A percentile compares a stretch with the other conserved stretches of the same genome.
phyloP scores from a whole-genome alignment of 1,284 basidiomycete species.

The Meripilus lineatus region DNA sequence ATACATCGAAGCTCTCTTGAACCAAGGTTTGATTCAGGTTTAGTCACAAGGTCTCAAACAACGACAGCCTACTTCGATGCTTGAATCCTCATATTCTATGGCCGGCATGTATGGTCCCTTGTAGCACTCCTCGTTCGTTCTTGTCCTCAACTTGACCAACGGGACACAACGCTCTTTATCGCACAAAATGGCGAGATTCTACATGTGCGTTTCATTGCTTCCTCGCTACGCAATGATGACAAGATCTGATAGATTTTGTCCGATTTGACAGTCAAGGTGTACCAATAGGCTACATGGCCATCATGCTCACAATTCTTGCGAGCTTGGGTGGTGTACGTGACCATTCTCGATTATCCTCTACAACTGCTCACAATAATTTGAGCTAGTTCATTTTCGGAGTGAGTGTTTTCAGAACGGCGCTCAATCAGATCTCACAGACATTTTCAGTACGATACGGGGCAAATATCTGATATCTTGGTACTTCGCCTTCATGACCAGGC shows the following conservation, averaged over 20 bases:
- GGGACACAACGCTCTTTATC: too few species aligned
- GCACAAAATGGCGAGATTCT: constrained; percentile 17
- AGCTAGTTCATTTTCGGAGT: constrained; percentile 68
- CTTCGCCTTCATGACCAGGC: not conserved
- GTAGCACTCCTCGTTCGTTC: too few species aligned
- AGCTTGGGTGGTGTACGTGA: constrained; percentile 60
- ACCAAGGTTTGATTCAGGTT: too few species aligned
- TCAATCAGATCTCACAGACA: constrained; percentile 3
- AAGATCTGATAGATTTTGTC: too few species aligned
- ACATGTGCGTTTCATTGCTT: constrained; percentile 13
- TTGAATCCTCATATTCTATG: too few species aligned
- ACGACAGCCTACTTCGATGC: too few species aligned
- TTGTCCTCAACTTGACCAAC: too few species aligned
- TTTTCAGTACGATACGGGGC: constrained; percentile 63
- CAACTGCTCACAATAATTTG: not conserved
- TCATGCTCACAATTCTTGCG: constrained; percentile 65
- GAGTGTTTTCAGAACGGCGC: constrained; percentile 11
- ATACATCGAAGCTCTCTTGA: too few species aligned
- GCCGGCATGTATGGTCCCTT: too few species aligned
- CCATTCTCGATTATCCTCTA: constrained; percentile 1
- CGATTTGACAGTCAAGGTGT: constrained; percentile 28
- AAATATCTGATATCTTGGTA: constrained; percentile 67
- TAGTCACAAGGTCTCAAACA: too few species aligned
- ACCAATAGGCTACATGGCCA: constrained; percentile 57
- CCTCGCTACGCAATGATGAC: not conserved